Conservation (phyloP, 345 rosid genomes). For the Physaria fendleri region DNA sequence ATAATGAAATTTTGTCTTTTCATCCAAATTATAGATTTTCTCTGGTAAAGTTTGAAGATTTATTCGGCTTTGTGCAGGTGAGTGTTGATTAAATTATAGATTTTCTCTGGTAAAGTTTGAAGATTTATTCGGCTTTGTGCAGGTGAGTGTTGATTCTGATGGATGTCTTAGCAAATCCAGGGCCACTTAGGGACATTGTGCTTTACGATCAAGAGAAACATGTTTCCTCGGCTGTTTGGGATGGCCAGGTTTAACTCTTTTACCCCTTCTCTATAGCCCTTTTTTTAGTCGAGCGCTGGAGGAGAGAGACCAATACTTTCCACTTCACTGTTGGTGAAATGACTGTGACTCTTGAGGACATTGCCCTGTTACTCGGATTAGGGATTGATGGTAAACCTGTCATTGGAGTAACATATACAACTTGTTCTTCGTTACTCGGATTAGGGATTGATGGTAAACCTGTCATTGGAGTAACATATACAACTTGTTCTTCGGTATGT, state of each 20-base stretch:
- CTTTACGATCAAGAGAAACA: constrained; percentile 84
- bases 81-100: constrained; percentile 23
- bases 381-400: constrained; percentile 90
- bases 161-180: constrained; percentile 59
- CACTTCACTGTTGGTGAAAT: constrained; percentile 84
- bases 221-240: constrained; percentile 82
- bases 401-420: constrained; percentile 81
- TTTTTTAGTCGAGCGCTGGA: constrained; percentile 99
- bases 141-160: constrained; percentile 30
- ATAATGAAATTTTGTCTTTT: not conserved
- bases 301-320: constrained; percentile 91
- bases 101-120: not conserved
- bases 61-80: not conserved
- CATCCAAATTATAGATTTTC: not conserved
- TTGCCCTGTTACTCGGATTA: constrained; percentile 67
- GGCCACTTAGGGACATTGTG: constrained; percentile 52
- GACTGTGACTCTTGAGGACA: constrained; percentile 86
- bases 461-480: constrained; percentile 84
- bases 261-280: not conserved
- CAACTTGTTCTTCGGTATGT: constrained; percentile 64
- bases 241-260: constrained; percentile 48
- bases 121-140: not conserved
- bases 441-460: constrained; percentile 86
- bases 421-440: constrained; percentile 71
- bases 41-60: constrained; percentile 4